These are phyloP conservation scores for Penicillium sp. DNA, from an alignment of 2,329 filamentous ascomycete genomes.

Conservation along the genomic window DNA sequence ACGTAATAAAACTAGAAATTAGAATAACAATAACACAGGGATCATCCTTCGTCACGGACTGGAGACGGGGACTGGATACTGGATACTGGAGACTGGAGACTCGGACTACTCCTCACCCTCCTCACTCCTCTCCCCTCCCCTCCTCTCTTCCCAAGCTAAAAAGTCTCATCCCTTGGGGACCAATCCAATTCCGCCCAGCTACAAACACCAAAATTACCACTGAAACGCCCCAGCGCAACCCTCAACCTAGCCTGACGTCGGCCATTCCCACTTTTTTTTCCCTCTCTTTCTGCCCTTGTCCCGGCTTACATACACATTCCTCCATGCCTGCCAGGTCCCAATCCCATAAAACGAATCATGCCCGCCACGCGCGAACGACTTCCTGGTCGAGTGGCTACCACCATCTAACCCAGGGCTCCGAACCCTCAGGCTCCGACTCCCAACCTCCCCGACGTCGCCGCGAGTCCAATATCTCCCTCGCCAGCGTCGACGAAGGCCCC, in stretches of 20 bases:
- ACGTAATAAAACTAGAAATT: no score
- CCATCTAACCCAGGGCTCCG: constrained; percentile 28
- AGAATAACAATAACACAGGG: not conserved
- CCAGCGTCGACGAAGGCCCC: constrained; percentile 35
- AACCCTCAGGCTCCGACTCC: constrained; percentile 30
- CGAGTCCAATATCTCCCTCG: constrained; percentile 39
- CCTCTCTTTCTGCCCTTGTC: constrained; percentile 4
- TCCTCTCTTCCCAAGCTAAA: constrained; percentile 1
- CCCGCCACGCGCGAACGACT: constrained; percentile 40
- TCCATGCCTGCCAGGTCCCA: constrained; percentile 28
- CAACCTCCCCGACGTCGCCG: constrained; percentile 34
- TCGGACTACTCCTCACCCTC: not conserved
- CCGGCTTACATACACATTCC: constrained; percentile 28
- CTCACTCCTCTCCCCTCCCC: not conserved
- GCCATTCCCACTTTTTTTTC: constrained; percentile 14
- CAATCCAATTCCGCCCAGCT: not conserved
- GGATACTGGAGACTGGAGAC: no score
- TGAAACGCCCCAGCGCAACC: constrained; percentile 2
- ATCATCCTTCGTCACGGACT: no score
- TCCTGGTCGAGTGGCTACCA: constrained; percentile 40
- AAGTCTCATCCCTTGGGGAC: constrained; percentile 3
- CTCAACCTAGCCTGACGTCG: constrained; percentile 19
- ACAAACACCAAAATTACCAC: constrained; percentile 1
- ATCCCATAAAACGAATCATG: constrained; percentile 36
- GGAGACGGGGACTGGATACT: no score